phyloP scores from a whole-genome alignment of 306 rosid genomes.

The Biancaea sappan region DNA sequence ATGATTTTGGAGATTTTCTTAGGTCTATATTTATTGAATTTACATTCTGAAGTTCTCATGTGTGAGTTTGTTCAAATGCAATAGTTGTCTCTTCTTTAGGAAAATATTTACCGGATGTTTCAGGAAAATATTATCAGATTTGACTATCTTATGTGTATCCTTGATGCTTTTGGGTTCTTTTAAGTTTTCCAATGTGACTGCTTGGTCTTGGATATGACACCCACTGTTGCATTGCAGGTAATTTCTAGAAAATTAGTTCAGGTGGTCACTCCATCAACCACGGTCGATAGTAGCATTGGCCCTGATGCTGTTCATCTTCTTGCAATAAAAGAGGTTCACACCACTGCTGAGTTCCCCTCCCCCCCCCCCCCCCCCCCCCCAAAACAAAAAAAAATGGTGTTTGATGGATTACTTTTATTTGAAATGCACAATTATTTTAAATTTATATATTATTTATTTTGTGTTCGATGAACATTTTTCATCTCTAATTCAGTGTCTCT shows the following conservation, averaged over 20 bases:
- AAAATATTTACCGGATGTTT: conserved; percentile 20
- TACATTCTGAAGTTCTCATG: conserved; percentile 17
- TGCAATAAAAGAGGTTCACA: conserved; percentile 82
- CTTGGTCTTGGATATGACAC: conserved; percentile 22
- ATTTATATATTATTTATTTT: conserved; percentile 4
- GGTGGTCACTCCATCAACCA: conserved; percentile 87
- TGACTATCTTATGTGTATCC: background rate
- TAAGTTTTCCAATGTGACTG: background rate
- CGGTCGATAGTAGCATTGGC: conserved; percentile 70
- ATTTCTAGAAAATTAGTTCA: conserved; percentile 74
- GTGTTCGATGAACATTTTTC: conserved; percentile 5
- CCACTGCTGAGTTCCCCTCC: conserved; percentile 1
- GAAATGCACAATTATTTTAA: background rate
- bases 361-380: too few species aligned
- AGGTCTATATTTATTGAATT: conserved; percentile 20
- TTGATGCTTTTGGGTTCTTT: conserved; percentile 19
- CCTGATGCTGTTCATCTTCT: conserved; percentile 91
- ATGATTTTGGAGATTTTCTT: conserved; percentile 4
- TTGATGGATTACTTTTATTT: conserved; percentile 15
- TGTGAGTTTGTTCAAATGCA: conserved; percentile 4
- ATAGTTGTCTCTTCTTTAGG: background rate
- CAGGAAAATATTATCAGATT: too few species aligned
- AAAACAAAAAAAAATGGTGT: too few species aligned
- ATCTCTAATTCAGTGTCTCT: background rate
- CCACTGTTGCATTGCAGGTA: conserved; percentile 52